Evolutionary conservation across 2,329 filamentous ascomycete species (phyloP).

Genomic region (Capronia americana): DNA sequence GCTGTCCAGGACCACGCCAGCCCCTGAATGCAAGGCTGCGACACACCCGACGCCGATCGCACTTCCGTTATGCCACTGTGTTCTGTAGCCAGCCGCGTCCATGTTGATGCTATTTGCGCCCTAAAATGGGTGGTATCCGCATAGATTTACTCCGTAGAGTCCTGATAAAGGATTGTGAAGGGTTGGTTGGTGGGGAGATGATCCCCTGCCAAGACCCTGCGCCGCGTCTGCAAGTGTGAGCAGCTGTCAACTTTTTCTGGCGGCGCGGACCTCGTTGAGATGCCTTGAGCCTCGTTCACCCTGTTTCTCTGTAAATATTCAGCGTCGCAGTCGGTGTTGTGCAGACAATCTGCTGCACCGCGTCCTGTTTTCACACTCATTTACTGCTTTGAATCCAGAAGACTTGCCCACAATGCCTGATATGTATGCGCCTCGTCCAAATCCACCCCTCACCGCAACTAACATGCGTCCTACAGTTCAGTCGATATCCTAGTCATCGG

Average conservation of each 20-base stretch:
- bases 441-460: constrained; percentile 11
- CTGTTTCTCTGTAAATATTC: background rate
- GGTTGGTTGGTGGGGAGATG: background rate
- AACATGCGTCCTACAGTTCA: constrained; percentile 62
- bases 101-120: background rate
- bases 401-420: constrained; percentile 27
- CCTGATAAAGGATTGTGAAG: background rate
- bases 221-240: background rate
- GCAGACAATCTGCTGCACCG: background rate
- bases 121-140: background rate
- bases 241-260: constrained; percentile 2
- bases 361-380: constrained; percentile 5
- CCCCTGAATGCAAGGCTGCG: constrained; percentile 19
- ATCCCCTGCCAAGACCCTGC: constrained; percentile 7
- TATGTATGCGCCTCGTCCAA: constrained; percentile 18
- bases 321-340: background rate
- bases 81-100: background rate
- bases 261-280: background rate
- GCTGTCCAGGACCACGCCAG: background rate
- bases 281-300: background rate
- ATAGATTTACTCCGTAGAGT: background rate
- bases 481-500: constrained; percentile 98
- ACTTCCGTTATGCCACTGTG: background rate
- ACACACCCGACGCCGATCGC: background rate
- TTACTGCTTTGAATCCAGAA: constrained; percentile 7